Percentiles rank a stretch among this genome's conserved stretches.
These are phyloP conservation scores for Aschersonia sp. DNA, from an alignment of 2,329 filamentous ascomycete genomes.

Conservation along the genomic window DNA sequence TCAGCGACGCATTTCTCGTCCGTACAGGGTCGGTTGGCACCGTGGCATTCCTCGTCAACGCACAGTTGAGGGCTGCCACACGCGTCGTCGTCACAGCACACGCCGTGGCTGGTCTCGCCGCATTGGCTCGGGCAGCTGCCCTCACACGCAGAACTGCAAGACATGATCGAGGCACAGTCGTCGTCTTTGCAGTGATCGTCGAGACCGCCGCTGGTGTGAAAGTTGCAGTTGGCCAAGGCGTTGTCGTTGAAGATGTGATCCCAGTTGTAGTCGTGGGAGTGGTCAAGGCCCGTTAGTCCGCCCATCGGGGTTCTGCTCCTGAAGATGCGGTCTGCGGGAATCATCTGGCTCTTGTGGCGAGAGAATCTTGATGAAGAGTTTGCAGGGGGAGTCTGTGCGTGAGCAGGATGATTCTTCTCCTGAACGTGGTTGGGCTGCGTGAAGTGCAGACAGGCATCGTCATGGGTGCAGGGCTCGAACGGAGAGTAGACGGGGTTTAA, in stretches of 20 bases:
- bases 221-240: constrained; percentile 1
- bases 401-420: constrained; percentile 4
- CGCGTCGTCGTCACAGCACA: constrained; percentile 21
- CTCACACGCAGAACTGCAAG: constrained; percentile 20
- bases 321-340: neutral
- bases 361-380: neutral
- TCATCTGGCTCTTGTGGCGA: neutral
- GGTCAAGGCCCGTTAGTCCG: constrained; percentile 2
- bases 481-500: constrained; percentile 12
- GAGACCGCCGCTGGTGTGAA: neutral
- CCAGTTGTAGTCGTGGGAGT: constrained; percentile 6
- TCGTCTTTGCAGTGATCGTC: constrained; percentile 7
- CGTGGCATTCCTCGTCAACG: constrained; percentile 18
- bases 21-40: constrained; percentile 19
- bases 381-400: constrained; percentile 4
- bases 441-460: constrained; percentile 16
- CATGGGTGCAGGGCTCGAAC: constrained; percentile 14
- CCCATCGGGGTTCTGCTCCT: constrained; percentile 1
- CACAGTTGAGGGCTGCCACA: constrained; percentile 14
- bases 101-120: constrained; percentile 14
- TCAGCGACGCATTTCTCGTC: constrained; percentile 18
- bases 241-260: constrained; percentile 7
- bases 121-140: constrained; percentile 20
- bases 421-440: constrained; percentile 5
- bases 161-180: constrained; percentile 15